These are phyloP conservation scores for Insectozyma bohioensis DNA, from an alignment of 1,139 yeast genomes.

Conservation along the genomic window DNA sequence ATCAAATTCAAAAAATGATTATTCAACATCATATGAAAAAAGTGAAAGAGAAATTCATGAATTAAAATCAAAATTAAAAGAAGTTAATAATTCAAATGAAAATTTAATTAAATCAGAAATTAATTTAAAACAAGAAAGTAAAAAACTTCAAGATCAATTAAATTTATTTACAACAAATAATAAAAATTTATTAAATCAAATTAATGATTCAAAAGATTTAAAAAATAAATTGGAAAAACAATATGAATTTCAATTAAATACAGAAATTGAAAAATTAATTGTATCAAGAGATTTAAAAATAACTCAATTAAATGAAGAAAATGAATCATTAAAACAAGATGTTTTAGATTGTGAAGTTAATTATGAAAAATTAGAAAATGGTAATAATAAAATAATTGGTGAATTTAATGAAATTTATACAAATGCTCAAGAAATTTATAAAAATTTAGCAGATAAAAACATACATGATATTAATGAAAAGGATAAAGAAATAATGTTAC, in stretches of 20 bases:
- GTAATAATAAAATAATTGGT: slow-evolving; percentile 12
- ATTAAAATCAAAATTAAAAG: slow-evolving; percentile 9
- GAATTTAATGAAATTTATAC: slow-evolving; percentile 10
- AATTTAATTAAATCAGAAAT: slow-evolving; percentile 6
- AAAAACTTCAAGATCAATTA: slow-evolving; percentile 1
- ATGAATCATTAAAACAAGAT: slow-evolving; percentile 6
- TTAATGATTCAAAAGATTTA: slow-evolving; percentile 3
- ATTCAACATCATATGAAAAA: not conserved
- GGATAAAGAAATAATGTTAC: slow-evolving; percentile 7
- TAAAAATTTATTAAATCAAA: slow-evolving; percentile 2
- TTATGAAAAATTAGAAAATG: slow-evolving; percentile 6
- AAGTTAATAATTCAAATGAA: slow-evolving; percentile 5
- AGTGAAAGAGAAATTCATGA: not conserved
- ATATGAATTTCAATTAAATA: slow-evolving; percentile 29
- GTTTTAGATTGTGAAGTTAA: slow-evolving; percentile 1
- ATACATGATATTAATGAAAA: slow-evolving; percentile 7
- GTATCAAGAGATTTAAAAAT: slow-evolving; percentile 27
- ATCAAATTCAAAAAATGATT: slow-evolving; percentile 3
- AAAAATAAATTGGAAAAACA: slow-evolving; percentile 18
- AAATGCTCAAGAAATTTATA: slow-evolving; percentile 6
- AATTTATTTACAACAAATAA: slow-evolving; percentile 1
- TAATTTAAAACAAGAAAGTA: slow-evolving; percentile 2
- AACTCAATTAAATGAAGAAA: slow-evolving; percentile 13
- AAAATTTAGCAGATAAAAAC: slow-evolving; percentile 7
- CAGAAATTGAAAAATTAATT: slow-evolving; percentile 28